phyloP scores from a whole-genome alignment of 805 yeast species.

The Candida silvicultrix region DNA sequence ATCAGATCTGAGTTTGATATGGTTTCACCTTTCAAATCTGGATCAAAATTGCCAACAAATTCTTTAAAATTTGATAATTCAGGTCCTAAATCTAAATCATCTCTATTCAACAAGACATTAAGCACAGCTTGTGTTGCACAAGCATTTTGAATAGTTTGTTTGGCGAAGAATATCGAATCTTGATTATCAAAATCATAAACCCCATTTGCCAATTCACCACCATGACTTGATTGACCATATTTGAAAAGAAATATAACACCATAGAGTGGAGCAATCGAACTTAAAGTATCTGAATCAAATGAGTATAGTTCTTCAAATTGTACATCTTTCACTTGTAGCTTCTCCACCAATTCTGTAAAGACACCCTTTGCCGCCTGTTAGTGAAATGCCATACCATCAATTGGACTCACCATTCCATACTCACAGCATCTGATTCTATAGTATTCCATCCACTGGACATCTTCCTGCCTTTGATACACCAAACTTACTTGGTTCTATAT shows the following conservation, averaged over 20 bases:
- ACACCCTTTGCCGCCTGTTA: constrained; percentile 35
- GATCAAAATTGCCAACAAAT: constrained; percentile 48
- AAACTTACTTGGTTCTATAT: too few species aligned
- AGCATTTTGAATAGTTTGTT: constrained; percentile 60
- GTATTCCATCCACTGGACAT: constrained; percentile 45
- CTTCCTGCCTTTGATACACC: too few species aligned
- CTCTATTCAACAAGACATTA: constrained; percentile 44
- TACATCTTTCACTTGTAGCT: constrained; percentile 43
- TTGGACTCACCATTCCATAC: neutral
- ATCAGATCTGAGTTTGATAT: constrained; percentile 53
- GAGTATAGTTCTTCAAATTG: constrained; percentile 54
- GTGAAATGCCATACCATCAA: too few species aligned
- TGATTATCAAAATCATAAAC: constrained; percentile 28
- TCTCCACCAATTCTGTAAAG: constrained; percentile 55
- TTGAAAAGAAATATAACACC: constrained; percentile 62
- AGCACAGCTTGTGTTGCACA: constrained; percentile 73
- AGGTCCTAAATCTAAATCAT: constrained; percentile 38
- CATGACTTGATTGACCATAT: constrained; percentile 38
- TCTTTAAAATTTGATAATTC: constrained; percentile 40
- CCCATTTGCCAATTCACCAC: constrained; percentile 36
- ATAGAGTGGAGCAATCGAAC: constrained; percentile 34
- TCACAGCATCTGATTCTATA: constrained; percentile 57
- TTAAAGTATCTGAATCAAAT: constrained; percentile 38
- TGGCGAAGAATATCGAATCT: constrained; percentile 48
- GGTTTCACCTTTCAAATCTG: constrained; percentile 54